Base-by-base conservation (phyloP, 1,284 basidiomycete genomes). In the Ceratobasidium sp. region DNA sequence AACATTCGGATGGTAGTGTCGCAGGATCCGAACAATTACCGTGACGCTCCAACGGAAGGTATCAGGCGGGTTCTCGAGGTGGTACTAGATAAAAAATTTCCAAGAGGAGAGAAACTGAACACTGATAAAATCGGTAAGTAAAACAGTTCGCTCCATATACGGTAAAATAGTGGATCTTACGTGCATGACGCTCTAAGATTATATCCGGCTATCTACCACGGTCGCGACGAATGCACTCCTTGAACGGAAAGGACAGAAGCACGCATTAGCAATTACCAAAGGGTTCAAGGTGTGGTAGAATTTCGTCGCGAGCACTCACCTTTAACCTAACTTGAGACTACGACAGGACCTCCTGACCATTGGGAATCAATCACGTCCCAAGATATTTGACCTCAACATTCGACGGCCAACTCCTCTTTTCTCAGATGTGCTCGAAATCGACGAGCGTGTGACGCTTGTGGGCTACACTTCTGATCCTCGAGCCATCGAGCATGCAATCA, bases 181-280 rank as follows among this genome's bases (percentile, higher is more conserved):
- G 33, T 33, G 33, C 33, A 33, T 4, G 2, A 33, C 33, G 1
- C 48, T 52, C 4, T 3, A 78, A 96, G 96, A 97, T 81, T 96
- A 95, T 83, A 96, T 98, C 80, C 91, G 96, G 17, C 87, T 98
- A 2, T 96, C 94, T 0, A 99, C 97, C 0, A 99, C 97, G 0
- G 96, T 99, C 1, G 97, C 96, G 0, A 99, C 97, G 17, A 99
- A 99, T 82, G 97, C 97, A 0, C 89, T 99, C 0, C 89, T 99
- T 5, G 97, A 99, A 83, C 91, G 97, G 52, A 97, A 96, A 83
- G 97, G 97, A 0, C 92, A 95, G 82, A 91, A 92, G 80, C 96
- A 98, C 79, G 97, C 96, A 0, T 87, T 99, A 28, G 86, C 99
- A 23, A 98, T 97, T 82, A 98, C 97, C 0, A 92, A 92, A 80